Percentiles rank a stretch among this genome's conserved stretches.
Evolutionary conservation across 768 basidiomycete species (phyloP).

Genomic region (Candolleomyces efflorescens): DNA sequence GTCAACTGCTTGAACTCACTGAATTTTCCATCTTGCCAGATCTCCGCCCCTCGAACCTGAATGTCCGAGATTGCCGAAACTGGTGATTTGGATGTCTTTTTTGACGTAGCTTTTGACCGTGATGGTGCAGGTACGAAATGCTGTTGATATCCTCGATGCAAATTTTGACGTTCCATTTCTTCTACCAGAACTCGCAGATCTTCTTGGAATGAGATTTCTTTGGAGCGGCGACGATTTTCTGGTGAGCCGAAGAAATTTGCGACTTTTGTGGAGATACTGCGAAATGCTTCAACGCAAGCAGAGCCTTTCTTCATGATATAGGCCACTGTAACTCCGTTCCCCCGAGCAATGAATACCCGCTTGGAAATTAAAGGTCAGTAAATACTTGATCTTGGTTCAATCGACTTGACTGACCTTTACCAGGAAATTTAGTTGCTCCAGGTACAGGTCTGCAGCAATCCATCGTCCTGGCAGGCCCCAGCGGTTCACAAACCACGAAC

Average conservation of each 20-base stretch:
- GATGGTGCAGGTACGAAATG: conserved; percentile 12
- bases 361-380: conserved; percentile 6
- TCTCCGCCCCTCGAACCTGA: conserved; percentile 11
- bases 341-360: conserved; percentile 20
- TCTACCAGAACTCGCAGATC: conserved; percentile 19
- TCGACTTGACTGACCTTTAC: conserved; percentile 19
- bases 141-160: conserved; percentile 8
- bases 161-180: conserved; percentile 11
- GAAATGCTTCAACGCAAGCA: conserved; percentile 25
- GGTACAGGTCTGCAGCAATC: conserved; percentile 25
- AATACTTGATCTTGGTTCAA: neutral
- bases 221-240: conserved; percentile 15
- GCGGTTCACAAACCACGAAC: conserved; percentile 24
- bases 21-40: conserved; percentile 18
- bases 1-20: conserved; percentile 15
- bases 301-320: conserved; percentile 25
- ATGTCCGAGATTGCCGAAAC: conserved; percentile 15
- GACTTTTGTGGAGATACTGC: conserved; percentile 17
- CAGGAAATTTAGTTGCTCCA: conserved; percentile 25
- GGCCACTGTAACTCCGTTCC: conserved; percentile 20
- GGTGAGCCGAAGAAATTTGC: conserved; percentile 17
- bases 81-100: conserved; percentile 6
- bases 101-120: too few species aligned
- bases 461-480: conserved; percentile 20
- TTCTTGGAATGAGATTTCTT: conserved; percentile 17